Evolutionary conservation across 495 filamentous ascomycete genomes (phyloP), one percentile per base, ranked within the genome.

Genomic region (Neurospora sp.): DNA sequence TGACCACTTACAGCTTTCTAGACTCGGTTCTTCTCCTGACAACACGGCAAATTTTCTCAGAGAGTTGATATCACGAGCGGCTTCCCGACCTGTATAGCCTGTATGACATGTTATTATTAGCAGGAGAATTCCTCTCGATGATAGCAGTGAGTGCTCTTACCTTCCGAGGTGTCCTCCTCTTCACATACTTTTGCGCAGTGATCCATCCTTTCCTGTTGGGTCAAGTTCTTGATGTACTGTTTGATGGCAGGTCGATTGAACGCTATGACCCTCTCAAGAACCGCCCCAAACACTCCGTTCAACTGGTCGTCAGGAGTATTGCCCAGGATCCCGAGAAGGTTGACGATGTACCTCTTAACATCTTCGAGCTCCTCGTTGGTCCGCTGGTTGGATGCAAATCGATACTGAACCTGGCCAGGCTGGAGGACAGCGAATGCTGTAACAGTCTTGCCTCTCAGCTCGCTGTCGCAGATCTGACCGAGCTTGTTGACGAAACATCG

Each of bases 401-500:
- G 71, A 72, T 80, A 81, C 37, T 80, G 70, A n/a, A 78, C 71
- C 1, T 11, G 54, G 3, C 75, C 77, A 0, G 75, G 72, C 23
- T 78, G 75, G 5, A 80, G 71, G 0, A 78, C 44, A 0, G 71
- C 75, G 39, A 77, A 75, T 14, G 78, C 72, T 3, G 75, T 81
- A 9, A 81, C 72, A 2, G 75, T 79, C 2, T 74, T 75, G 14
- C 74, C 75, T 16, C 73, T 42, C 0, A 18, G 14, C 10, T 35
- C 39, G 49, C 18, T 79, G 74, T 78, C 74, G 73, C 78, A 81
- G 10, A 81, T 76, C 35, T 80, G 78, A 39, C 38, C 69, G 0
- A 80, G 69, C 60, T 80, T 81, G 75, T 81, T 76, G 39, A 79
- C 74, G 20, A 80, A 80, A 40, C 75, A 77, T 8, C 37, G 41